These are phyloP conservation scores for Pseudodiploospora longispora DNA, from an alignment of 2,329 filamentous ascomycete genomes.

Conservation along the genomic window DNA sequence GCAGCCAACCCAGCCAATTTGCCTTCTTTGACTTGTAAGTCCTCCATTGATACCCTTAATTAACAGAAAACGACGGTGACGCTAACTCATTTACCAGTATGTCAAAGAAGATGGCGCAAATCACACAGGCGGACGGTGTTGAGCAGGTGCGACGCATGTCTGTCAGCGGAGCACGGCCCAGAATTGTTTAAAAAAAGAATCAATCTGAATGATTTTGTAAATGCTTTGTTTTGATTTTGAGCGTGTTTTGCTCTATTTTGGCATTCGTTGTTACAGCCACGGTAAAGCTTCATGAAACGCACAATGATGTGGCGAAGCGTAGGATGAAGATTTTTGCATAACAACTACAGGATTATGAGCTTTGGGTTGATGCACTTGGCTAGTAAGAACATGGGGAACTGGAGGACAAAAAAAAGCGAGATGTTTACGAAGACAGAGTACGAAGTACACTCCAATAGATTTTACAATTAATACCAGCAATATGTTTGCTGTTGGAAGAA, in stretches of 20 bases:
- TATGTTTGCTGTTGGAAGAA: too few species aligned
- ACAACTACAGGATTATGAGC: too few species aligned
- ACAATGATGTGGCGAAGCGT: too few species aligned
- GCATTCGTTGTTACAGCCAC: background rate
- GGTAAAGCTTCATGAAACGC: too few species aligned
- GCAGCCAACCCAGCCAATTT: conserved; percentile 88
- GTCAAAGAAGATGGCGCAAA: conserved; percentile 54
- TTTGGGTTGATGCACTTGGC: too few species aligned
- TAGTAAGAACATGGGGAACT: too few species aligned
- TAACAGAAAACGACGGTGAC: conserved; percentile 1
- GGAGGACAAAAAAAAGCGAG: too few species aligned
- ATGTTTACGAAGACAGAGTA: too few species aligned
- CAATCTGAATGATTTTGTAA: background rate
- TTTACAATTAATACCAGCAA: too few species aligned
- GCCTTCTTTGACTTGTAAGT: conserved; percentile 97
- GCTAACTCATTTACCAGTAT: conserved; percentile 37
- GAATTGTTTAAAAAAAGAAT: too few species aligned
- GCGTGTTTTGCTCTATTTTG: conserved; percentile 2
- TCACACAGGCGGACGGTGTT: conserved; percentile 20
- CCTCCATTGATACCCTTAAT: background rate
- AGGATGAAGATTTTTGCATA: too few species aligned
- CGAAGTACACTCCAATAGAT: too few species aligned
- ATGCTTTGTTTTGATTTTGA: conserved; percentile 3
- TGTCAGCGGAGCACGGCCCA: conserved; percentile 8
- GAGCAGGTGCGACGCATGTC: conserved; percentile 21